Conservation (phyloP, 495 filamentous ascomycete species). For the Poronia punctata region DNA sequence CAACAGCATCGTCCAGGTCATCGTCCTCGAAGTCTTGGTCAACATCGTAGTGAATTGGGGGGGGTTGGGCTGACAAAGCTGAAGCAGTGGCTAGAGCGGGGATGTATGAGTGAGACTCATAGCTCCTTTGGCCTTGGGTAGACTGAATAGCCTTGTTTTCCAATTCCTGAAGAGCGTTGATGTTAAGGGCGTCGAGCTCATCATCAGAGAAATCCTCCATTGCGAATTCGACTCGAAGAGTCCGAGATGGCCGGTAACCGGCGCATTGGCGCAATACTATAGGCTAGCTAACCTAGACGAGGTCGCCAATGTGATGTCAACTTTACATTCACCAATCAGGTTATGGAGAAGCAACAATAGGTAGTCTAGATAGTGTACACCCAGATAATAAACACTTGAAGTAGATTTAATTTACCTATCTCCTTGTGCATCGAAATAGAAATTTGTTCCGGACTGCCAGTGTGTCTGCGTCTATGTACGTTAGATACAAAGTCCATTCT, state of each 20-base stretch:
- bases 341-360: background rate
- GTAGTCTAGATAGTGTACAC: background rate
- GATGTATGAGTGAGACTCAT: slow-evolving; percentile 19
- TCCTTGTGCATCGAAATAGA: too few relatives aligned
- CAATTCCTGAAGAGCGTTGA: slow-evolving; percentile 35
- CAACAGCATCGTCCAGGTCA: slow-evolving; percentile 29
- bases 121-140: slow-evolving; percentile 35
- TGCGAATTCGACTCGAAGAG: slow-evolving; percentile 24
- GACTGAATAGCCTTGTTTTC: slow-evolving; percentile 42
- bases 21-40: slow-evolving; percentile 24
- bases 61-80: background rate
- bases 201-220: slow-evolving; percentile 47
- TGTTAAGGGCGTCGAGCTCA: slow-evolving; percentile 40
- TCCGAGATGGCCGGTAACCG: slow-evolving; percentile 16
- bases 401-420: too few relatives aligned
- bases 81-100: background rate
- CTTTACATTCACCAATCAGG: slow-evolving; percentile 3
- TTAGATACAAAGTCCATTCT: too few relatives aligned
- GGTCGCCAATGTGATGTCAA: slow-evolving; percentile 1
- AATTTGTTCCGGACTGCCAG: too few relatives aligned
- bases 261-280: slow-evolving; percentile 22
- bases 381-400: background rate
- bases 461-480: too few relatives aligned
- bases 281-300: background rate
- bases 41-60: slow-evolving; percentile 5